phyloP scores from a whole-genome alignment of 2,329 filamentous ascomycete genomes.

The Aspergillus fischeri region DNA sequence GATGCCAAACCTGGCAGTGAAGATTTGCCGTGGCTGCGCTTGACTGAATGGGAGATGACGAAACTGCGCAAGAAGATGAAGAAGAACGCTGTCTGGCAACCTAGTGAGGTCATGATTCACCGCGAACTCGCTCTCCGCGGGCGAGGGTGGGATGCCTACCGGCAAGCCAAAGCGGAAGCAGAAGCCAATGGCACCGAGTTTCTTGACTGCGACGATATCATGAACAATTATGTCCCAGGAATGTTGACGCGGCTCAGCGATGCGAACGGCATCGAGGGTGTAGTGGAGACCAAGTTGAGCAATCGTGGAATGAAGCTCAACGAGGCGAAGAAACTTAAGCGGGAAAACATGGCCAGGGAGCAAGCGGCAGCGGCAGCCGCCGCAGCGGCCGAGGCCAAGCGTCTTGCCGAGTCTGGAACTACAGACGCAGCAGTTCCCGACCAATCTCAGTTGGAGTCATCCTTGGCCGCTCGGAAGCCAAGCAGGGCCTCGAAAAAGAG shows the following conservation, averaged over 20 bases:
- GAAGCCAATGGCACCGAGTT: slow-evolving; percentile 52
- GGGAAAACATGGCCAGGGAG: slow-evolving; percentile 47
- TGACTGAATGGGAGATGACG: slow-evolving; percentile 66
- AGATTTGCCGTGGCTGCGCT: slow-evolving; percentile 59
- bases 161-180: slow-evolving; percentile 48
- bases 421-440: slow-evolving; percentile 2
- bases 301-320: slow-evolving; percentile 59
- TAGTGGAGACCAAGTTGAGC: slow-evolving; percentile 50
- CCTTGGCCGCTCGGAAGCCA: slow-evolving; percentile 12
- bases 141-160: slow-evolving; percentile 50
- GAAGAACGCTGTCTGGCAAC: slow-evolving; percentile 67
- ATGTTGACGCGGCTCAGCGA: slow-evolving; percentile 40
- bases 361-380: slow-evolving; percentile 39
- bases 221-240: slow-evolving; percentile 35
- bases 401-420: slow-evolving; percentile 6
- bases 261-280: slow-evolving; percentile 33
- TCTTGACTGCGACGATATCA: slow-evolving; percentile 52
- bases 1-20: slow-evolving; percentile 58
- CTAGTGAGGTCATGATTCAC: slow-evolving; percentile 63
- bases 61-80: slow-evolving; percentile 65
- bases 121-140: slow-evolving; percentile 59
- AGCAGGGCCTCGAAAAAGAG: slow-evolving; percentile 43
- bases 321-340: slow-evolving; percentile 59
- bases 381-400: slow-evolving; percentile 16
- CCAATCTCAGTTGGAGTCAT: slow-evolving; percentile 12